phyloP scores from a whole-genome alignment of 1,139 yeast genomes.

The Lodderomyces pseudojiufengensis region DNA sequence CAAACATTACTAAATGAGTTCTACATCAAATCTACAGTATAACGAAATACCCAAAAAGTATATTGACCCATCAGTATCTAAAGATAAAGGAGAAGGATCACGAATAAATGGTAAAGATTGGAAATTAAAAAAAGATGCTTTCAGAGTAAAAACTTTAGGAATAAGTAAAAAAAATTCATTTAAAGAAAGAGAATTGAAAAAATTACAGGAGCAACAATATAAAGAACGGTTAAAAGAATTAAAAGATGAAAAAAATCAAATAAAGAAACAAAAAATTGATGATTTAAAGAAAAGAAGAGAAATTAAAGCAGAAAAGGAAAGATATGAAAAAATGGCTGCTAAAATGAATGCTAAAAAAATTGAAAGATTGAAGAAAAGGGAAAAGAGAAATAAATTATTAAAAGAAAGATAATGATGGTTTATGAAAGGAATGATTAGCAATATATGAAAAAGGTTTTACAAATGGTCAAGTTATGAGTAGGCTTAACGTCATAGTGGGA shows the following conservation, averaged over 20 bases:
- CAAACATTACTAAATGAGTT: slow-evolving; percentile 20
- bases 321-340: slow-evolving; percentile 65
- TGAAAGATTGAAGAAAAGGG: slow-evolving; percentile 75
- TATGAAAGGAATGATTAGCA: too few species aligned
- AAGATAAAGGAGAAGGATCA: slow-evolving; percentile 38
- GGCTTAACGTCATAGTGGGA: too few species aligned
- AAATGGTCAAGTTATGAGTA: too few species aligned
- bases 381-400: slow-evolving; percentile 75
- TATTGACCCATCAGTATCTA: slow-evolving; percentile 23
- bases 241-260: slow-evolving; percentile 59
- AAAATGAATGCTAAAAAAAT: slow-evolving; percentile 78
- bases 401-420: slow-evolving; percentile 67
- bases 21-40: slow-evolving; percentile 21
- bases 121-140: slow-evolving; percentile 54
- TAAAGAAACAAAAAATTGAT: slow-evolving; percentile 46
- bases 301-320: slow-evolving; percentile 68
- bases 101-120: slow-evolving; percentile 55
- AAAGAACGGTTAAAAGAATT: slow-evolving; percentile 54
- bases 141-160: slow-evolving; percentile 38
- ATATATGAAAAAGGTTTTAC: too few species aligned
- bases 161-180: slow-evolving; percentile 20
- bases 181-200: slow-evolving; percentile 34
- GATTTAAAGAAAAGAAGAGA: slow-evolving; percentile 62
- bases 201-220: slow-evolving; percentile 39
- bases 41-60: slow-evolving; percentile 29